A percentile compares a stretch with the other conserved stretches of the same genome.
Conservation (phyloP, 1,139 yeast species). For the Lodderomyces beijingensis region DNA sequence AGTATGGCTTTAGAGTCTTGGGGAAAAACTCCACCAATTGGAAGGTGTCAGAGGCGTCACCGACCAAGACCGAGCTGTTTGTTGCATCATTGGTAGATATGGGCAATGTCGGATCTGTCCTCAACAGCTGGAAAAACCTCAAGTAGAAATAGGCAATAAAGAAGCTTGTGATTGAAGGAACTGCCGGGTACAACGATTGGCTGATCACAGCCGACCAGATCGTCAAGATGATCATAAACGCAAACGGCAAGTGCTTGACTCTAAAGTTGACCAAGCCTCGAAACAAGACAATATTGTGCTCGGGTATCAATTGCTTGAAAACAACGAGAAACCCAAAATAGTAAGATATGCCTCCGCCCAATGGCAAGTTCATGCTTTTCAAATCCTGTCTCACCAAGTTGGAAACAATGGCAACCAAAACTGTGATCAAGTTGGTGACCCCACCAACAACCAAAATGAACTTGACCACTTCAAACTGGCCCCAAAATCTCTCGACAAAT, state of each 20-base stretch:
- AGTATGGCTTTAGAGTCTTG: conserved; percentile 43
- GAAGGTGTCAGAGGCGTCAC: conserved; percentile 91
- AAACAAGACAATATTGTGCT: conserved; percentile 70
- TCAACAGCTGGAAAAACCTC: conserved; percentile 62
- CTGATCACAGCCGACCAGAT: conserved; percentile 39
- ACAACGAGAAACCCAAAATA: conserved; percentile 78
- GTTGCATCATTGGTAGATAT: conserved; percentile 25
- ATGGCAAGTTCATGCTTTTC: conserved; percentile 40
- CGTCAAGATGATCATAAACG: conserved; percentile 43
- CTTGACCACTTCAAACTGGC: conserved; percentile 53
- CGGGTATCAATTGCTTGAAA: conserved; percentile 84
- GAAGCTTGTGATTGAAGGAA: conserved; percentile 70
- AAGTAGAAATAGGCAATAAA: conserved; percentile 69
- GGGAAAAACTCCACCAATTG: conserved; percentile 83
- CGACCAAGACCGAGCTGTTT: conserved; percentile 39
- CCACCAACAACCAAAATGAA: conserved; percentile 57
- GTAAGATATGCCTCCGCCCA: conserved; percentile 73
- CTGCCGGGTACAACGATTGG: conserved; percentile 46
- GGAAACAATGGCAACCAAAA: conserved; percentile 34
- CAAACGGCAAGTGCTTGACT: conserved; percentile 70
- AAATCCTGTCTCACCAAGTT: conserved; percentile 36
- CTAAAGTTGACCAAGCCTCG: conserved; percentile 62
- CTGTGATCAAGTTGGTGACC: conserved; percentile 55
- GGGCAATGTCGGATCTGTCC: conserved; percentile 38
- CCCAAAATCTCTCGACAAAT: conserved; percentile 55